Percentiles rank a stretch among this genome's conserved stretches.
phyloP scores from a whole-genome alignment of 257 asterid genomes.

The Anisodus acutangulus region DNA sequence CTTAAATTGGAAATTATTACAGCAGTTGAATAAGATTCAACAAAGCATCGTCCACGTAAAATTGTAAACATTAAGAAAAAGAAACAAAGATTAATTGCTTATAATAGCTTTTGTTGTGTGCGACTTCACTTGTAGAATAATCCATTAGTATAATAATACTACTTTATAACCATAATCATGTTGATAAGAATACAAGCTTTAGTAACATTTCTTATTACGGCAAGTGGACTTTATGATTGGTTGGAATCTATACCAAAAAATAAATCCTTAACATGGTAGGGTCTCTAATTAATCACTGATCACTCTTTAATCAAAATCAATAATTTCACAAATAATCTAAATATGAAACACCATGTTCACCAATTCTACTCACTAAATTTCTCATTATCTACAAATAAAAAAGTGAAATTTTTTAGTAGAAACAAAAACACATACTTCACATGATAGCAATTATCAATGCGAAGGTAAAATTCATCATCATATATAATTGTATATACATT shows the following conservation, averaged over 20 bases:
- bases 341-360: not conserved
- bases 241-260: slow-evolving; percentile 13
- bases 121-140: slow-evolving; percentile 10
- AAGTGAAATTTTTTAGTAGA: not conserved
- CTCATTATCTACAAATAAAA: not conserved
- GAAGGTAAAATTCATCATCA: not conserved
- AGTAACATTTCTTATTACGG: not conserved
- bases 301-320: not conserved
- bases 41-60: not conserved
- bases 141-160: slow-evolving; percentile 4
- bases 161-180: not conserved
- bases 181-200: slow-evolving; percentile 25
- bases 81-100: not conserved
- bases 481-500: too few relatives aligned
- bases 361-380: not conserved
- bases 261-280: slow-evolving; percentile 24
- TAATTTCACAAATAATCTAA: not conserved
- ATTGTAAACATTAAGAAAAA: not conserved
- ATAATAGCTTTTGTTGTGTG: not conserved
- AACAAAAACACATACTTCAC: not conserved
- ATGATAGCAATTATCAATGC: not conserved
- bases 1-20: not conserved
- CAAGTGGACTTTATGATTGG: slow-evolving; percentile 23
- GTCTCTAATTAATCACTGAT: slow-evolving; percentile 8
- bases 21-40: not conserved